Conservation (phyloP, 1,139 yeast genomes). For the Yamadazyma blattariae region DNA sequence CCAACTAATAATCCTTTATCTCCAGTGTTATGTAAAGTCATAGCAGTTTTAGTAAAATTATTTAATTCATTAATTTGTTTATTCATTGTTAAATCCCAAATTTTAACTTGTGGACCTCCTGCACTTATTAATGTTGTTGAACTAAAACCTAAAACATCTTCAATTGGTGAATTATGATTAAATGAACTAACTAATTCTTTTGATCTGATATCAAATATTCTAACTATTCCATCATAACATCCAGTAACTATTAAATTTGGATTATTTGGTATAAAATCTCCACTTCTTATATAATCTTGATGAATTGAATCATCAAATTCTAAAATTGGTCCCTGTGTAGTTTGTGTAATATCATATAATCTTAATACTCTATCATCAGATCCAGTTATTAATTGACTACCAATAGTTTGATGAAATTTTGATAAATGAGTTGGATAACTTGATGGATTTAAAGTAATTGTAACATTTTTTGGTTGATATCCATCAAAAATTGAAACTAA, state of each 20-base stretch:
- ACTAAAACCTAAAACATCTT: conserved; percentile 76
- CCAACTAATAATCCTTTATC: conserved; percentile 84
- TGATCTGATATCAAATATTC: conserved; percentile 86
- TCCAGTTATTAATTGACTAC: conserved; percentile 77
- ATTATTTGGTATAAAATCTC: conserved; percentile 70
- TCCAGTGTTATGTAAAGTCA: conserved; percentile 70
- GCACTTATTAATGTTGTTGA: conserved; percentile 79
- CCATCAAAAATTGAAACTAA: conserved; percentile 82
- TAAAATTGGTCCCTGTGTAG: conserved; percentile 59
- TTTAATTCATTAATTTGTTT: conserved; percentile 59
- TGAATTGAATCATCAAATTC: conserved; percentile 67
- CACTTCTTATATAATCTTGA: conserved; percentile 84
- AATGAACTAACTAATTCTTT: conserved; percentile 37
- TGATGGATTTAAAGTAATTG: conserved; percentile 79
- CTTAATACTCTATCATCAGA: conserved; percentile 88
- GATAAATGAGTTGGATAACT: conserved; percentile 90
- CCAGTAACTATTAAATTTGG: conserved; percentile 85
- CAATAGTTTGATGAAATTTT: conserved; percentile 77
- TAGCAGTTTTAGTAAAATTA: conserved; percentile 91
- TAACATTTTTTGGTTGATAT: conserved; percentile 68
- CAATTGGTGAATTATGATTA: conserved; percentile 62
- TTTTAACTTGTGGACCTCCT: conserved; percentile 84
- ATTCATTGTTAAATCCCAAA: conserved; percentile 89
- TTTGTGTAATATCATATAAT: conserved; percentile 83
- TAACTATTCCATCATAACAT: conserved; percentile 83